Conservation (phyloP, 331 rosid genomes). For the Telfairia occidentalis region DNA sequence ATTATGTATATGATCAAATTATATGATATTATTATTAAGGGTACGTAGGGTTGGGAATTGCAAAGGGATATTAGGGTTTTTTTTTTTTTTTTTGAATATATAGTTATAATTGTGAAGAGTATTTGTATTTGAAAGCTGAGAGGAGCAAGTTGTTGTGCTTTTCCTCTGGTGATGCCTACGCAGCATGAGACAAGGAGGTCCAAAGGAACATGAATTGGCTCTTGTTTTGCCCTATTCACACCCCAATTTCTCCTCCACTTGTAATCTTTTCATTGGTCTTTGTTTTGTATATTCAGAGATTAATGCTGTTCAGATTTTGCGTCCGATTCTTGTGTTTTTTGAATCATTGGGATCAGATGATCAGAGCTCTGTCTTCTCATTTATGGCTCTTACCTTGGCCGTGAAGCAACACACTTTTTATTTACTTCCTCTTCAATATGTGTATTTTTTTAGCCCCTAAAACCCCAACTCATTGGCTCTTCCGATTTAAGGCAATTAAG, state of each 20-base stretch:
- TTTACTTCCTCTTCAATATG: not conserved
- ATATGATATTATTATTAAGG: not conserved
- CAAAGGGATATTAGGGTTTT: not conserved
- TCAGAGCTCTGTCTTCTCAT: conserved; percentile 8
- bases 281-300: not conserved
- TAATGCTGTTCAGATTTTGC: not conserved
- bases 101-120: not conserved
- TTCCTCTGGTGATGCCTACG: conserved; percentile 22
- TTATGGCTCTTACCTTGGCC: not conserved
- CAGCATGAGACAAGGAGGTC: conserved; percentile 33
- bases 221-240: conserved; percentile 19
- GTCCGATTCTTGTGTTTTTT: not conserved
- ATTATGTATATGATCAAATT: not conserved
- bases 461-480: not conserved
- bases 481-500: not conserved
- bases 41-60: not conserved
- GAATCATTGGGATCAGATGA: not conserved
- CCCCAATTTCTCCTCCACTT: not conserved
- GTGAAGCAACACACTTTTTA: not conserved
- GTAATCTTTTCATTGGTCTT: not conserved
- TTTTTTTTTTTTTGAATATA: not conserved
- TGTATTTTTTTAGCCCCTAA: not conserved
- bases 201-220: conserved; percentile 44
- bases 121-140: not conserved
- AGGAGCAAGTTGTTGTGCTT: conserved; percentile 37